A percentile compares a stretch with the other conserved stretches of the same genome.
phyloP scores from a whole-genome alignment of 108 stramenopile species.

The Chaetoceros tenuissimus region DNA sequence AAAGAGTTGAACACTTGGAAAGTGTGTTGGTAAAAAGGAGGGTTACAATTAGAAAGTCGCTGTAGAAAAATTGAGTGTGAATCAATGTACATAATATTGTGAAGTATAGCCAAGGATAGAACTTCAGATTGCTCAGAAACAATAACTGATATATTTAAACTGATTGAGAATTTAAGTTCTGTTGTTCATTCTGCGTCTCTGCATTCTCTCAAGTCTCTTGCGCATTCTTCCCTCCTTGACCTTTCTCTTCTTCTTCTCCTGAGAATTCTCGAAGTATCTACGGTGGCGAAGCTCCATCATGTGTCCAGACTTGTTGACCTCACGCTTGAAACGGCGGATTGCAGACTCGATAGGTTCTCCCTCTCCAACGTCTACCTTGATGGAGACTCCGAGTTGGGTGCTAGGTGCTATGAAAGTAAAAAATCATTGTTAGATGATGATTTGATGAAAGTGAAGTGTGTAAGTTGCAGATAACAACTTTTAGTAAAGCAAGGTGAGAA shows the following conservation, averaged over 20 bases:
- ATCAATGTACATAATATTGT: too few relatives aligned
- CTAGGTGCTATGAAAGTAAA: conserved; percentile 5
- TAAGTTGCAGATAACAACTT: neutral
- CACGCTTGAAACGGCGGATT: conserved; percentile 84
- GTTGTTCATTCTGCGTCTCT: conserved; percentile 62
- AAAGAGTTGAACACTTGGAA: conserved; percentile 39
- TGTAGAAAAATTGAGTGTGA: neutral
- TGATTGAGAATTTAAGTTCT: conserved; percentile 40
- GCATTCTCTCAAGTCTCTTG: conserved; percentile 83
- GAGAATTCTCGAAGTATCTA: conserved; percentile 83
- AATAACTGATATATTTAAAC: too few relatives aligned
- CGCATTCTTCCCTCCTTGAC: conserved; percentile 78
- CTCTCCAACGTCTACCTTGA: conserved; percentile 69
- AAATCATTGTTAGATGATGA: neutral
- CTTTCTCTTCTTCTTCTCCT: conserved; percentile 86
- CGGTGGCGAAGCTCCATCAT: conserved; percentile 82
- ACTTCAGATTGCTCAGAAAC: too few relatives aligned
- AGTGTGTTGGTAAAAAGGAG: conserved; percentile 29
- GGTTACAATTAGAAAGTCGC: conserved; percentile 19
- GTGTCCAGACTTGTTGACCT: conserved; percentile 86
- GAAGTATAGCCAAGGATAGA: too few relatives aligned
- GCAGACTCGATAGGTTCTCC: conserved; percentile 85
- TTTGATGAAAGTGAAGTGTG: neutral
- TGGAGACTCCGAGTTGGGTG: conserved; percentile 45
- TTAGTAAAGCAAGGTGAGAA: neutral